Evolutionary conservation across 2,329 filamentous ascomycete genomes (phyloP), one percentile per base, ranked within the genome.

Genomic region (Aspergillus texensis): DNA sequence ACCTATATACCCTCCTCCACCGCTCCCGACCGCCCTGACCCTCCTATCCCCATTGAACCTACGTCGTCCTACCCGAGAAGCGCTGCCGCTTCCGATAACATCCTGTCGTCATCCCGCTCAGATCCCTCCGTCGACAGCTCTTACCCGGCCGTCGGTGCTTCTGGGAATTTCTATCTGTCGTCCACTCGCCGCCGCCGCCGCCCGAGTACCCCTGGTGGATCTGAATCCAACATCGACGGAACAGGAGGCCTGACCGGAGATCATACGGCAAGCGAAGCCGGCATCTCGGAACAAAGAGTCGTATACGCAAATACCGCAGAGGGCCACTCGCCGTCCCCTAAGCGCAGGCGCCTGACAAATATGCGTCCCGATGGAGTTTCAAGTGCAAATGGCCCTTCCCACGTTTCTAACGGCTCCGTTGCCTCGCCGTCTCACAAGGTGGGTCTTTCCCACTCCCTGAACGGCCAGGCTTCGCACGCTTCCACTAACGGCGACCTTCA

Each of bases 11-110:
- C 80, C 79, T 82, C 86, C 85, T 86, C 85, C 85, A 82, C 84
- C 87, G 83, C 84, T 83, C 81, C 89, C 87, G 89, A 89, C 88
- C 79, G 85, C 83, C 85, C 86, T 84, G 79, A 84, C 81, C 83
- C 81, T 77, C 83, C 86, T 83, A 84, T 80, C 70, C 78, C 80
- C 78, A 78, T 82, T 72, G 77, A 80, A 74, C 77, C 78, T 78
- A 74, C 84, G 78, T 75, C 82, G 73, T 81, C 68, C 64, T 69
- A 64, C 26, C 65, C 61, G 63, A 65, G 63, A 62, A 45, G 58
- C 62, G 58, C 57, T 64, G 69, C 65, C 60, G 65, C 71, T 45
- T 69, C 65, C 55, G 67, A 70, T 63, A 67, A 56, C 66, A 69
- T 69, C 68, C 69, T 64, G 58, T 67, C 69, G 64, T 70, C 70